Evolutionary conservation across 345 rosid species (phyloP), one percentile per base, ranked within the genome.

Genomic region (Hirschfeldia incana): DNA sequence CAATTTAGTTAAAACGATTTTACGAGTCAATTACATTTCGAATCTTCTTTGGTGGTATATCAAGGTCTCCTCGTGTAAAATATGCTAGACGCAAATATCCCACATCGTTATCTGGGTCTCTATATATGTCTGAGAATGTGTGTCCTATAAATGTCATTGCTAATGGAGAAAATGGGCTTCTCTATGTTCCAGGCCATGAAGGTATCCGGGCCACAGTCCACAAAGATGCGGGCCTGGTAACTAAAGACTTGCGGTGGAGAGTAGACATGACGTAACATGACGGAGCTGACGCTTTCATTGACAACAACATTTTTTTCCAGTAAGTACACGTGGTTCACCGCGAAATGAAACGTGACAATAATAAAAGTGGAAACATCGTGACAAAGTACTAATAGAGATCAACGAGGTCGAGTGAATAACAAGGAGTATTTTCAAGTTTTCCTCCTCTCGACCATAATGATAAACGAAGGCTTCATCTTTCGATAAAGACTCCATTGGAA

Each of bases 401-500:
- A 60, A 73, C 65, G 36, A 27, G 65, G 44, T 27, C 3, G 55
- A 79, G 30, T 60, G 33, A 21, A 17, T 44, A 59, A 60, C 13
- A 72, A 67, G 82, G 69, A 73, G 61, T 73, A 58, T 67, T 60
- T 46, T 12, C 13, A 12, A 33, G 70, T 34, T 79, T 79, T 28
- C 17, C 28, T 79, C 77, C 73, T 59, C 73, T 78, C 49, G 44
- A 78, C 66, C 72, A 71, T 2, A 51, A 33, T 58, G 77, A 32
- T 44, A 66, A 66, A 16, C 67, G 63, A 72, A 51, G 2, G 57
- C 57, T 51, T 51, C 7, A 51, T n/a, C 29, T 57, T 39, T 66
- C 73, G 16, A 72, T 72, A 72, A 78, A 78, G 77, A 72, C 69
- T 59, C 63, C 63, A 59, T 44, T 67, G 78, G 77, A 78, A 78